Base-by-base conservation (phyloP, 345 rosid species). In the Orychophragmus violaceus region DNA sequence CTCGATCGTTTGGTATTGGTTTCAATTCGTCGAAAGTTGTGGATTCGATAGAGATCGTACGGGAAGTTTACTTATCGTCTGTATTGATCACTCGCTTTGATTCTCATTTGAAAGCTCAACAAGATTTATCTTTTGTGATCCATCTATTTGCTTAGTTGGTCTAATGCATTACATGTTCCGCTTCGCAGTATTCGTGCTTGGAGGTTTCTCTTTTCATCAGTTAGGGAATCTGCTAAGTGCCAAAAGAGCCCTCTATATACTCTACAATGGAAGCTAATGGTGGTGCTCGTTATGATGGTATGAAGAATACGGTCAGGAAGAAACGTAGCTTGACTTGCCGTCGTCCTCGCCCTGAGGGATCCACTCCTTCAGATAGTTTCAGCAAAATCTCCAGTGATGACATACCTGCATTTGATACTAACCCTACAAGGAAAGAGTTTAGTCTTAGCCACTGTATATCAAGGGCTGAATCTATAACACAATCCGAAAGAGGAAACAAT, bases 301-400 rank as follows among this genome's bases (percentile, higher is more conserved):
- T 84, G 52, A 78, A 76, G 44, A 70, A 66, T 69, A 63, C 87
- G 51, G 85, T 77, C 39, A 87, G 82, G 79, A 93, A 80, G 84
- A 93, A 83, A 75, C 82, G 98, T 73, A 93, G 79, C 71, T 80
- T 72, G 54, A 65, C 81, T 55, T 77, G 70, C 63, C 89, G 96
- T 21, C 81, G 95, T 27, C 85, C 84, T 56, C 84, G 87, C 52
- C 83, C 88, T 54, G 88, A 86, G 0, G 76, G 64, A 55, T 73
- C 83, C 8, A 77, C 82, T 3, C 79, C 78, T 60, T 79, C 85
- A 1, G 85, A 80, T 64, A 76, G 69, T 45, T 59, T 70, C 37
- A 76, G 78, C 75, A 92, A 82, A 82, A 81, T 75, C 35, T 86
- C 91, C 1, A 81, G 87, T 75, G 90, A 87, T 71, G 95, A 90